These are phyloP conservation scores for Gliomastix tumulicola DNA, from an alignment of 2,329 filamentous ascomycete genomes.

Conservation along the genomic window DNA sequence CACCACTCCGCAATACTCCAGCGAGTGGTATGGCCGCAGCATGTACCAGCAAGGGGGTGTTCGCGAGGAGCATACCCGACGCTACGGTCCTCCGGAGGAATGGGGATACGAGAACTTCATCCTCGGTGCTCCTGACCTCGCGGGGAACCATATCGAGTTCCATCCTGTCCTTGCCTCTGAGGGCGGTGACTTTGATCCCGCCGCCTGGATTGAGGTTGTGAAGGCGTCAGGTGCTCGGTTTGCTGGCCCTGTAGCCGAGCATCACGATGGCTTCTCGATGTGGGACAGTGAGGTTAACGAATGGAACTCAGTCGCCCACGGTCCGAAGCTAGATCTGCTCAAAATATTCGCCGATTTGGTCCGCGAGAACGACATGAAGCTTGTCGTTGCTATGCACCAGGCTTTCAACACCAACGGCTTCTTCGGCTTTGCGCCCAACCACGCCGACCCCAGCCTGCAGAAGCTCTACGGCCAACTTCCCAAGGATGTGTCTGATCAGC, in stretches of 20 bases:
- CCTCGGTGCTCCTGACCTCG: constrained; percentile 4
- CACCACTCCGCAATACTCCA: constrained; percentile 6
- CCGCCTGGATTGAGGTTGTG: constrained; percentile 5
- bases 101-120: constrained; percentile 8
- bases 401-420: constrained; percentile 11
- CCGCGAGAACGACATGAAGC: constrained; percentile 7
- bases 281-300: constrained; percentile 9
- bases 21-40: constrained; percentile 8
- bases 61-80: constrained; percentile 3
- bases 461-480: constrained; percentile 7
- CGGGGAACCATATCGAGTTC: constrained; percentile 5
- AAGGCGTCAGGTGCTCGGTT: constrained; percentile 8
- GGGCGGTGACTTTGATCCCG: constrained; percentile 7
- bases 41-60: constrained; percentile 3
- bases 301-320: constrained; percentile 7
- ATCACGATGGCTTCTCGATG: constrained; percentile 9
- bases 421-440: constrained; percentile 6
- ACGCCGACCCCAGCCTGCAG: constrained; percentile 6
- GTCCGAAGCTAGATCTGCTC: constrained; percentile 7
- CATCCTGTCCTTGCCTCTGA: constrained; percentile 4
- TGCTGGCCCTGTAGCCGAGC: constrained; percentile 7
- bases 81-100: constrained; percentile 4
- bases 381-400: constrained; percentile 9
- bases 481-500: constrained; percentile 6
- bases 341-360: constrained; percentile 7